Evolutionary conservation across 805 yeast species (phyloP), one percentile per base, ranked within the genome.

Genomic region (Saccharomycopsis sp.): DNA sequence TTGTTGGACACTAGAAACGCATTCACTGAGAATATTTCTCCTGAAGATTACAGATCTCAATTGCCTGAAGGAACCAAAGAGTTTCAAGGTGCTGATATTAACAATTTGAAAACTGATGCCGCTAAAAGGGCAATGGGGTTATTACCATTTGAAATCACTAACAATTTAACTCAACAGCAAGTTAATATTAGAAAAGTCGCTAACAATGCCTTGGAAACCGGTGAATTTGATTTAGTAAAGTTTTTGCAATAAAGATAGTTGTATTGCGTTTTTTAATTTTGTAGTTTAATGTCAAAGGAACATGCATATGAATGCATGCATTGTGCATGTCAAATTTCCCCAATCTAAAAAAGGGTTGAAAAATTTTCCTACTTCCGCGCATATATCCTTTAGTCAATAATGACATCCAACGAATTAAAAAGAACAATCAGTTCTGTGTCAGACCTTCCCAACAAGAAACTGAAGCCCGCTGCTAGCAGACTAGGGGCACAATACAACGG

Each of bases 401-500:
- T n/a, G n/a, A n/a, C n/a, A n/a, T n/a, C n/a, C n/a, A n/a, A n/a
- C n/a, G n/a, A n/a, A n/a, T n/a, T n/a, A n/a, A n/a, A n/a, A n/a
- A n/a, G n/a, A n/a, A n/a, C n/a, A n/a, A n/a, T n/a, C n/a, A n/a
- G n/a, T n/a, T n/a, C n/a, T n/a, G n/a, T n/a, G n/a, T n/a, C n/a
- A n/a, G n/a, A n/a, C n/a, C n/a, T n/a, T n/a, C n/a, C n/a, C n/a
- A n/a, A n/a, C n/a, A n/a, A n/a, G n/a, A n/a, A n/a, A n/a, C n/a
- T n/a, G n/a, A n/a, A n/a, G n/a, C n/a, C n/a, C n/a, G n/a, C n/a
- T n/a, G n/a, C n/a, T n/a, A n/a, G n/a, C n/a, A n/a, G n/a, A n/a
- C n/a, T n/a, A n/a, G n/a, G n/a, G n/a, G n/a, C n/a, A n/a, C n/a
- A 16, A 3, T 57, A 58, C 42, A 33, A 43, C 6, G 58, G 58